phyloP scores from a whole-genome alignment of 108 stramenopile genomes.

The Pseudonitzschia pungens region DNA sequence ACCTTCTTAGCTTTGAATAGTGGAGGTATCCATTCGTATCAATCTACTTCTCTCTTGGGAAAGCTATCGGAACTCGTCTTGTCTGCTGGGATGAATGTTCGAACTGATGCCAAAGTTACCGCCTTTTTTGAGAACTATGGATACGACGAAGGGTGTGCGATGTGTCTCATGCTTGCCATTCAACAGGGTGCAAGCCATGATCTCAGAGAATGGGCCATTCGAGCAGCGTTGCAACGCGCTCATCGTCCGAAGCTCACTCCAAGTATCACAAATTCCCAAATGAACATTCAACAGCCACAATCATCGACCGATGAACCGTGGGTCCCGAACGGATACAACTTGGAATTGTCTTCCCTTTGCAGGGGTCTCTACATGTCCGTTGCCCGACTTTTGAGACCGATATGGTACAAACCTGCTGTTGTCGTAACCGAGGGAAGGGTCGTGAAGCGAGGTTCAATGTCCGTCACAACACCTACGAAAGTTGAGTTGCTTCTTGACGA shows the following conservation, averaged over 20 bases:
- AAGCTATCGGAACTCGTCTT: constrained; percentile 53
- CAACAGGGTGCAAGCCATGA: constrained; percentile 41
- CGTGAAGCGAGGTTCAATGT: constrained; percentile 35
- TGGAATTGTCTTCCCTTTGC: constrained; percentile 70
- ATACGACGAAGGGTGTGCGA: constrained; percentile 76
- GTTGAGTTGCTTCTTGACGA: constrained; percentile 83
- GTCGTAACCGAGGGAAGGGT: constrained; percentile 79
- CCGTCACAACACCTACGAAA: constrained; percentile 59
- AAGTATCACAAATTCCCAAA: background rate
- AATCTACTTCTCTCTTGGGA: constrained; percentile 46
- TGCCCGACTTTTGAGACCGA: constrained; percentile 78
- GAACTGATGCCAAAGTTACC: constrained; percentile 52
- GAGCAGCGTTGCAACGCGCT: constrained; percentile 40
- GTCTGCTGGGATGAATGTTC: constrained; percentile 55
- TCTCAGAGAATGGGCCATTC: constrained; percentile 44
- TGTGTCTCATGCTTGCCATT: constrained; percentile 73
- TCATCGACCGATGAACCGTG: constrained; percentile 31
- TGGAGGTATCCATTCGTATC: constrained; percentile 78
- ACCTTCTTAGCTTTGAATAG: constrained; percentile 62
- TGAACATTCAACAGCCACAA: constrained; percentile 2
- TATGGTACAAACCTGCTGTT: constrained; percentile 86
- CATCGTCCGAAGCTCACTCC: constrained; percentile 23
- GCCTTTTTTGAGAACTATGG: constrained; percentile 79
- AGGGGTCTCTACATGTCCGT: constrained; percentile 61
- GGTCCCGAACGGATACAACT: constrained; percentile 61